A percentile compares a stretch with the other conserved stretches of the same genome.
phyloP scores from a whole-genome alignment of 768 basidiomycete species.

The Amanita rubescens region DNA sequence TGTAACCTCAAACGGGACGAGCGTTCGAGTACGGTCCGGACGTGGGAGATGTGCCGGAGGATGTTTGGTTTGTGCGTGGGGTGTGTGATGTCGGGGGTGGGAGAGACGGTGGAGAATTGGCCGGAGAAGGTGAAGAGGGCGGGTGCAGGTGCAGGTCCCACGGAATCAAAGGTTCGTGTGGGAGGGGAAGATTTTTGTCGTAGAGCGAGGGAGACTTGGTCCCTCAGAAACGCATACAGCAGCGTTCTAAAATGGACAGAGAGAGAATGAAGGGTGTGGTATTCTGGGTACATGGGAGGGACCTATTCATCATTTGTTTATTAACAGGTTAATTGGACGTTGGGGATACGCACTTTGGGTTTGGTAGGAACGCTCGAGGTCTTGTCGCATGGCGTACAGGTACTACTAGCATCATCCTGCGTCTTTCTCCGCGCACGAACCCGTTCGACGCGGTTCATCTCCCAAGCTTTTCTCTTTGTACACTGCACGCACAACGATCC shows the following conservation, averaged over 20 bases:
- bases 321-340: too few relatives aligned
- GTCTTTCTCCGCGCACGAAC: not conserved
- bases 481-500: slow-evolving; percentile 8
- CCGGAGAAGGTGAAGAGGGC: slow-evolving; percentile 2
- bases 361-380: too few relatives aligned
- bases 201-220: too few relatives aligned
- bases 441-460: not conserved
- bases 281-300: slow-evolving; percentile 4
- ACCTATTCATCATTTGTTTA: too few relatives aligned
- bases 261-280: not conserved
- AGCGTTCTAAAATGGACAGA: not conserved
- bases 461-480: not conserved
- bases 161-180: too few relatives aligned
- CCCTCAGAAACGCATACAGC: not conserved
- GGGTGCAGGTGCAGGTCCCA: not conserved
- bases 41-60: not conserved
- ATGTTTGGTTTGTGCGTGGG: not conserved
- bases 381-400: too few relatives aligned
- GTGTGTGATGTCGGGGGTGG: too few relatives aligned
- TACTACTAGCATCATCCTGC: slow-evolving; percentile 6
- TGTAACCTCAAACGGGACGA: not conserved
- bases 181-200: not conserved
- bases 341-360: too few relatives aligned
- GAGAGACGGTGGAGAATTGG: slow-evolving; percentile 3
- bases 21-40: not conserved